Evolutionary conservation across 2,329 filamentous ascomycete genomes (phyloP), one percentile per base, ranked within the genome.

Genomic region (Calonectria hawksworthii): DNA sequence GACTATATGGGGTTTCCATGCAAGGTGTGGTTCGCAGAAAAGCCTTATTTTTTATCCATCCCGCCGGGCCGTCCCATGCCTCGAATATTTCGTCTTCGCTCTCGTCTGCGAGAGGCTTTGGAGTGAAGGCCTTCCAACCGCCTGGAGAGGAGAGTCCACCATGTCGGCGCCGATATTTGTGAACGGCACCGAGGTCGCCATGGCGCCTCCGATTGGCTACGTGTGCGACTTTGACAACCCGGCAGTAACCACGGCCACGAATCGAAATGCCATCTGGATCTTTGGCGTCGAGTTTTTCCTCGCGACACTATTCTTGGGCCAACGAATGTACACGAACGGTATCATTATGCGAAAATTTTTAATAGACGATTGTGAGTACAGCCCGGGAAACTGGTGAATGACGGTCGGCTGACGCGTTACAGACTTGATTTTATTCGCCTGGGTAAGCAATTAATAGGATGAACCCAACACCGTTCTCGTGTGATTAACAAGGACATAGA

Each of bases 301-400:
- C 13, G 56, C 56, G n/a, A 61, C 56, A 0, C 13, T 83, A 1
- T 75, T 77, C 7, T 63, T 83, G 11, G 41, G 68, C 3, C 82
- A 84, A 61, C 73, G 83, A 23, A 73, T 80, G 26, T 84, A 83
- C 71, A 83, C 81, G 3, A 83, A 83, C 59, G 64, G 81, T 0
- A 81, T 77, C 47, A 69, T 81, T 2, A 77, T 75, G 6, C 75
- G 77, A 26, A 78, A 78, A 6, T 63, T 81, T 11, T 54, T 73
- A 8, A 66, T 81, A 21, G 79, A 81, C 44, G 79, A 81, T 56
- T 61, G 56, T 61, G 38, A 71, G 78, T 79, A 67, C 56, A 70
- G 50, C 18, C 16, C 21, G 7, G 7, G 26, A 38, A 26, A 14
- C 18, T 4, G 21, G 23, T 41, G 18, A 30, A 26, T 21, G 4